These are phyloP conservation scores for Sinapis alba DNA, from an alignment of 441 rosid genomes.

Conservation along the genomic window DNA sequence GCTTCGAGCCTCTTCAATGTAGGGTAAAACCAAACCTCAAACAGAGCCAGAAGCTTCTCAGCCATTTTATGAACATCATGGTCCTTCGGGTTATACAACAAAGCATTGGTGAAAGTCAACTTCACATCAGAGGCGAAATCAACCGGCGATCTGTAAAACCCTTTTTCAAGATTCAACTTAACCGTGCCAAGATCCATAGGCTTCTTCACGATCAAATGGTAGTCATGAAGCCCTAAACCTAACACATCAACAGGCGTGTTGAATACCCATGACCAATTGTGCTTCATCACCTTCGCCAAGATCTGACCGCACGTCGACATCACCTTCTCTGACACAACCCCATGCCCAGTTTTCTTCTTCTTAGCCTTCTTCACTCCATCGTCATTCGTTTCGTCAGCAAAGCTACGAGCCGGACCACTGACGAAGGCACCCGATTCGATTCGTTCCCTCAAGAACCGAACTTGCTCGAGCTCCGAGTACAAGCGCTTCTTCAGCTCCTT, in stretches of 20 bases:
- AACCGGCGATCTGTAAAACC: slow-evolving; percentile 57
- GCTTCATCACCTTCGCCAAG: slow-evolving; percentile 77
- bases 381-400: no score
- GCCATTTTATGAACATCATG: slow-evolving; percentile 71
- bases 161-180: slow-evolving; percentile 57
- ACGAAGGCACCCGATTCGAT: slow-evolving; percentile 47
- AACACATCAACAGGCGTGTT: slow-evolving; percentile 77
- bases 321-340: slow-evolving; percentile 40
- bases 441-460: slow-evolving; percentile 59
- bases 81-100: slow-evolving; percentile 70
- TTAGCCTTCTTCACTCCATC: slow-evolving; percentile 53
- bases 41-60: slow-evolving; percentile 51
- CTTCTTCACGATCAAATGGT: slow-evolving; percentile 57
- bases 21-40: slow-evolving; percentile 62
- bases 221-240: slow-evolving; percentile 71
- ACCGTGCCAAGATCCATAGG: slow-evolving; percentile 97
- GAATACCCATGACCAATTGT: slow-evolving; percentile 67
- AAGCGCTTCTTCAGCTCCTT: slow-evolving; percentile 62
- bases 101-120: slow-evolving; percentile 78
- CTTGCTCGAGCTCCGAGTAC: slow-evolving; percentile 64
- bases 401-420: slow-evolving; percentile 24
- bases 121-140: slow-evolving; percentile 83
- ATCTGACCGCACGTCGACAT: slow-evolving; percentile 63
- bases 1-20: slow-evolving; percentile 46
- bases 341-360: slow-evolving; percentile 54